These are phyloP conservation scores for Penicillium polonicum DNA, from an alignment of 2,329 filamentous ascomycete species.

Conservation along the genomic window DNA sequence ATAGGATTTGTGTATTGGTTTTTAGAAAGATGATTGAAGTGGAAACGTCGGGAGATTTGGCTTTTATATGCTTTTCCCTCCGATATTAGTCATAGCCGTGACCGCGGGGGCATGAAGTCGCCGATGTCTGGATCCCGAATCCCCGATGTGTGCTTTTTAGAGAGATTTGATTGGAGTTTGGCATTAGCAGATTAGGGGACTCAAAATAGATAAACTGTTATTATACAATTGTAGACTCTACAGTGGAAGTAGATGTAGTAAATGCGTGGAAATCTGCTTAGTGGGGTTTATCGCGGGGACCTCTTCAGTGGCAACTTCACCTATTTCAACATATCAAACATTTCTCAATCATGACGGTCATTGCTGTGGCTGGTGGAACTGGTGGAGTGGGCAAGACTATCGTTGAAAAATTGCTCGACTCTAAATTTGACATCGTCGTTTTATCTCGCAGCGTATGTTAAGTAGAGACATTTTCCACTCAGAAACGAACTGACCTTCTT, in stretches of 20 bases:
- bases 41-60: constrained; percentile 2
- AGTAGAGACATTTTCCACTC: neutral
- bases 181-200: neutral
- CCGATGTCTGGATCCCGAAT: constrained; percentile 28
- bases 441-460: constrained; percentile 43
- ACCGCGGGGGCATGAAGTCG: constrained; percentile 7
- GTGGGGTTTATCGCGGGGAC: constrained; percentile 7
- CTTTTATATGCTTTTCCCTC: constrained; percentile 20
- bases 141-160: constrained; percentile 16
- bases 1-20: neutral
- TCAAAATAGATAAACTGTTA: neutral
- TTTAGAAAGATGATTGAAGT: neutral
- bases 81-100: constrained; percentile 25
- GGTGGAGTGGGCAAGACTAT: constrained; percentile 49
- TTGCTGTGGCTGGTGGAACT: constrained; percentile 51
- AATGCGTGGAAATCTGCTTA: neutral
- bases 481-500: neutral
- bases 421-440: constrained; percentile 42
- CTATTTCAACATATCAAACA: neutral
- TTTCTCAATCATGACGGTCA: constrained; percentile 35
- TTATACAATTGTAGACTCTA: neutral
- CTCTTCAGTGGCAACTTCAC: neutral
- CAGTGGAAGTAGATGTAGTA: neutral
- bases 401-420: constrained; percentile 43
- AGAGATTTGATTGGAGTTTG: neutral